These are phyloP conservation scores for Helianthus tuberosus DNA, from an alignment of 129 eudicot species.

Conservation along the genomic window DNA sequence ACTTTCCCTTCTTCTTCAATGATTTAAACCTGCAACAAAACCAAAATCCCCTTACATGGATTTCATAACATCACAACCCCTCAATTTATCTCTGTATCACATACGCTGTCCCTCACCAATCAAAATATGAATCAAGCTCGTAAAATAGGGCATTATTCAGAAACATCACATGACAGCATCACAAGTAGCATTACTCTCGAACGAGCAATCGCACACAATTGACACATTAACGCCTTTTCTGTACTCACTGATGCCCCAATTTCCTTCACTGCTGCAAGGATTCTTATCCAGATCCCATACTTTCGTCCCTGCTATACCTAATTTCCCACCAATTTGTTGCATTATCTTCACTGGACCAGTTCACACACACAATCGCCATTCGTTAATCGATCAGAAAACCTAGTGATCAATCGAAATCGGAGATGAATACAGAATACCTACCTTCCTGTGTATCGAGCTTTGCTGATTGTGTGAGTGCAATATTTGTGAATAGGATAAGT, in stretches of 20 bases:
- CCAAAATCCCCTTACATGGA: too few relatives aligned
- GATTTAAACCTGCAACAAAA: too few relatives aligned
- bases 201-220: slow-evolving; percentile 66
- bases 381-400: not conserved
- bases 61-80: too few relatives aligned
- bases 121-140: too few relatives aligned
- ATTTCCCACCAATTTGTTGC: too few relatives aligned
- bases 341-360: too few relatives aligned
- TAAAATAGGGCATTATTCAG: too few relatives aligned
- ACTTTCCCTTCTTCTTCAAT: too few relatives aligned
- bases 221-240: slow-evolving; percentile 59
- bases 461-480: slow-evolving; percentile 19
- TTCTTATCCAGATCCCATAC: slow-evolving; percentile 68
- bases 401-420: not conserved
- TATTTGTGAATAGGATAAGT: not conserved
- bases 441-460: slow-evolving; percentile 30
- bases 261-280: slow-evolving; percentile 73
- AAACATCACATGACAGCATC: too few relatives aligned
- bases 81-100: too few relatives aligned
- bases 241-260: slow-evolving; percentile 49
- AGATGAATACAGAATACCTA: slow-evolving; percentile 2
- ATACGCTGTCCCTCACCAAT: too few relatives aligned
- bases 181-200: slow-evolving; percentile 60
- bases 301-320: slow-evolving; percentile 41
- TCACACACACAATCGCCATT: not conserved